Evolutionary conservation across 441 rosid genomes (phyloP), one percentile per base, ranked within the genome.

Genomic region (Jatropha podagrica): DNA sequence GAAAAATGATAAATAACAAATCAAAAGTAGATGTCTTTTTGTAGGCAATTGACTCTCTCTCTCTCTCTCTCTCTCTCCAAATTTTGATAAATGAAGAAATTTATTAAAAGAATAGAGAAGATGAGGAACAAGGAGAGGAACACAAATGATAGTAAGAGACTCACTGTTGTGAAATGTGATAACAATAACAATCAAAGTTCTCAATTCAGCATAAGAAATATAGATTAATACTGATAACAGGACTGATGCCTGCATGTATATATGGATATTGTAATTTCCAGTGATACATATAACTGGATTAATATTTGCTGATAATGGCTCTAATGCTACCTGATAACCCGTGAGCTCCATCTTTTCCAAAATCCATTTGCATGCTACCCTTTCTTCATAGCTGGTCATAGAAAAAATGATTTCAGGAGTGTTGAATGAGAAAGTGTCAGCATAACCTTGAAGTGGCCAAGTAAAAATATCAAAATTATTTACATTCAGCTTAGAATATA

Each of bases 301-400:
- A 8, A 41, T 18, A 32, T 48, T 32, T 61, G 18, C 38, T n/a
- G 18, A 5, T 52, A 59, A 20, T 41, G 40, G 62, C 64, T 68
- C 59, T 66, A 18, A 40, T 54, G 68, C 17, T 86, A 95, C 99
- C 94, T 91, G 94, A 84, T 86, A 87, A 27, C 90, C 92, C 68
- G 77, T 85, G 59, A 95, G 83, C 70, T 87, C 90, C 80, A 82
- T 69, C 81, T 88, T 93, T 76, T 91, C 94, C 81, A 93, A 77
- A 75, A 93, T 89, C 85, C 85, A 84, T 82, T 87, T 88, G 90
- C 96, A 93, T 40, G 92, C 97, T 61, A 81, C 90, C 56, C 71
- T 87, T 79, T 90, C 95, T 72, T 91, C 97, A 72, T 81, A 83
- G 79, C 97, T 90, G 85, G 38, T 37, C 68, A 76, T 64, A 67